phyloP scores from a whole-genome alignment of 1,139 yeast species.

The Diutina sp. region DNA sequence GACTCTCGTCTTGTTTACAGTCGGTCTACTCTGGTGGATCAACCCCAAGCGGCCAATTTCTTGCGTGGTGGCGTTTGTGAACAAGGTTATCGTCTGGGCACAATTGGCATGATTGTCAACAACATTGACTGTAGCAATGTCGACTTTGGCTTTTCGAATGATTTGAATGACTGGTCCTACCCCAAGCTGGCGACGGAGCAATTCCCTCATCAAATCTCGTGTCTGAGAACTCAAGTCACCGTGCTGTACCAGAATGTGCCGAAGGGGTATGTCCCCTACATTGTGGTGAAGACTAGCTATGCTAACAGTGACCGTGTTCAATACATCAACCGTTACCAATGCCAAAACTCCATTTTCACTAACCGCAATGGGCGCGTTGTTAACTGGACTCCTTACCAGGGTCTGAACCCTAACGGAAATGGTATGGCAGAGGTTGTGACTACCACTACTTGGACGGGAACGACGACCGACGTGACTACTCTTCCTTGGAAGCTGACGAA shows the following conservation, averaged over 20 bases:
- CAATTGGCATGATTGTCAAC: conserved; percentile 10
- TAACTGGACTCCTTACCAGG: neutral
- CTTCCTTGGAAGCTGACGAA: neutral
- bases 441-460: neutral
- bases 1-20: conserved; percentile 7
- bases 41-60: neutral
- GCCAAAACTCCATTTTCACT: neutral
- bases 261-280: conserved; percentile 19
- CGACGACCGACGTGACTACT: neutral
- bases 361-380: neutral
- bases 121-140: conserved; percentile 12
- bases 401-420: neutral
- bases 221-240: conserved; percentile 2
- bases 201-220: conserved; percentile 9
- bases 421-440: neutral
- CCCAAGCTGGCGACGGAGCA: conserved; percentile 3
- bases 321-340: neutral
- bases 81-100: conserved; percentile 14
- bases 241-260: conserved; percentile 14
- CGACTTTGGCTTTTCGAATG: conserved; percentile 5
- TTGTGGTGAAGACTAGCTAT: conserved; percentile 7
- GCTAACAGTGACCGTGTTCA: neutral
- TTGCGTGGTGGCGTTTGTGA: conserved; percentile 8
- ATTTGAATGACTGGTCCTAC: neutral
- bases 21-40: neutral